Percentiles rank a stretch among this genome's conserved stretches.
These are phyloP conservation scores for Wallacemonas rigidus DNA, from an alignment of 208 protist species.

Conservation along the genomic window DNA sequence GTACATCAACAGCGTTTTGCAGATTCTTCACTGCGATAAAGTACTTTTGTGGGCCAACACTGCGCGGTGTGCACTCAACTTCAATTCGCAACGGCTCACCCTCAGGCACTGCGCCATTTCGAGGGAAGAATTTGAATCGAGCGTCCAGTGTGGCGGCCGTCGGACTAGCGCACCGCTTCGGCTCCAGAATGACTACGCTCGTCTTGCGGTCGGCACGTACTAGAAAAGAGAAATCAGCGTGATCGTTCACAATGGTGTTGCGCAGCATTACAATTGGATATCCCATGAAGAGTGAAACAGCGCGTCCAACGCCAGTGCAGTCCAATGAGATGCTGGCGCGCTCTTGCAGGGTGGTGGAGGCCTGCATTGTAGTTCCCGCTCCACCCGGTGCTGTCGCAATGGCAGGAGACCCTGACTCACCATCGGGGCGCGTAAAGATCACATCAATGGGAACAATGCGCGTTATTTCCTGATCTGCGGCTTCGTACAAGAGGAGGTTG, in stretches of 20 bases:
- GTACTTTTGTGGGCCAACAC: conserved; percentile 80
- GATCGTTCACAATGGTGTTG: conserved; percentile 77
- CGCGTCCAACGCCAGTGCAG: conserved; percentile 1
- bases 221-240: conserved; percentile 69
- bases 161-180: conserved; percentile 50
- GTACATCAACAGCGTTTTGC: conserved; percentile 57
- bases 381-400: neutral
- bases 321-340: conserved; percentile 17
- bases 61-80: conserved; percentile 76
- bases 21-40: conserved; percentile 86
- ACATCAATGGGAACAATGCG: conserved; percentile 84
- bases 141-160: conserved; percentile 56
- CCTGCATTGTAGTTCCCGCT: neutral
- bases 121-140: conserved; percentile 79
- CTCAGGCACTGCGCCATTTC: conserved; percentile 52
- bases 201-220: conserved; percentile 51
- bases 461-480: conserved; percentile 78
- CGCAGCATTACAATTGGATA: conserved; percentile 63
- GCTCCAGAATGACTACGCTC: conserved; percentile 77
- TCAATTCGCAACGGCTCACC: conserved; percentile 63
- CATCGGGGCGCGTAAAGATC: conserved; percentile 62
- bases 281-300: conserved; percentile 57
- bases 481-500: conserved; percentile 80
- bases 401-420: conserved; percentile 30
- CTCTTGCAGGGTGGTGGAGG: neutral